Evolutionary conservation across 345 rosid genomes (phyloP), one percentile per base, ranked within the genome.

Genomic region (Capsella bursapastoris): DNA sequence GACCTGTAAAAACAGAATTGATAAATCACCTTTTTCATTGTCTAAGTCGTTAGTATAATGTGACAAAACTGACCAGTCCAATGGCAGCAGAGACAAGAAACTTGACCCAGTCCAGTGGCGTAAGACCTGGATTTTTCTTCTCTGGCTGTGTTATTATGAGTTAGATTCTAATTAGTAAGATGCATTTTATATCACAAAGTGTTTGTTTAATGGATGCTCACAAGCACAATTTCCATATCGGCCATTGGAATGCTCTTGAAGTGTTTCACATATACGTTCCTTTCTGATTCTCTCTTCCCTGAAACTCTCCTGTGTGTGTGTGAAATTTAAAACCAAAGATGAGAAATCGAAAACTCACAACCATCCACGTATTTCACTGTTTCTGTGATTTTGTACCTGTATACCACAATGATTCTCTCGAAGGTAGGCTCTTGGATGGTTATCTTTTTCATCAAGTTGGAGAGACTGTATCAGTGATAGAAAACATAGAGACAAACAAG

Each of bases 51-150:
- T 7, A 53, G 10, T 35, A 50, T 9, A 40, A 28, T 22, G 51
- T 22, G 31, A 43, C 56, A 49, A 51, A 73, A 74, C 91, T 79
- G 31, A 92, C 98, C 86, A 92, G 78, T 57, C 98, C 98, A 60
- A 90, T 82, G 32, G 80, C 76, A 14, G 95, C 89, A 68, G 98
- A 87, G 62, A 76, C 89, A 55, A 88, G 64, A 81, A 90, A 92
- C 83, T 84, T 90, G 83, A 84, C 86, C 98, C 98, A 92, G 82
- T 92, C 98, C 80, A 86, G 77, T 12, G 95, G 95, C 44, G 98
- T 92, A 72, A 90, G 85, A 48, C 94, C 88, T 57, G 94, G 97
- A 78, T 84, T 92, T 68, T 84, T 75, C 90, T 92, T 92, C 81
- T 88, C 98, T 48, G 96, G 98, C 98, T 92, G 86, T 75, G 34